These are phyloP conservation scores for maize (Zea mays) DNA, from an alignment of 176 grass and related monocot species.

Conservation along the genomic window DNA sequence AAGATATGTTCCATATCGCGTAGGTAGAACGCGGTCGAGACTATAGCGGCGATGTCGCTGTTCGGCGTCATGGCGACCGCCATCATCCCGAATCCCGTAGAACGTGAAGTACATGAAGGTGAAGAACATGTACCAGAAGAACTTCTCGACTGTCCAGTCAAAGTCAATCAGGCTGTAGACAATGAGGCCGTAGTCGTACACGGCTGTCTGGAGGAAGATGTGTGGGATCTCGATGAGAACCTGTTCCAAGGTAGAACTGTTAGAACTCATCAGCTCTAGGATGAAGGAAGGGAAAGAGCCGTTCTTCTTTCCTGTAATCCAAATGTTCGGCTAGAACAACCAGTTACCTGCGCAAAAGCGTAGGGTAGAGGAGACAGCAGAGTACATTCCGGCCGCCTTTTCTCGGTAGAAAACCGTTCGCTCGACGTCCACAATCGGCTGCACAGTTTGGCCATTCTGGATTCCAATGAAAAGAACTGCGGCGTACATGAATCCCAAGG, in stretches of 20 bases:
- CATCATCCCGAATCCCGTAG: constrained; percentile 1
- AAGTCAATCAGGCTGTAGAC: neutral
- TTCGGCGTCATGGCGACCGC: constrained; percentile 55
- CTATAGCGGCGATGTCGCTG: constrained; percentile 43
- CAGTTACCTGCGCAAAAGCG: neutral
- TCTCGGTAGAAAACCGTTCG: constrained; percentile 1
- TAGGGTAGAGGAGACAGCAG: constrained; percentile 2
- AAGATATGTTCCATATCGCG: too few species aligned
- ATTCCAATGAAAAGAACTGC: neutral
- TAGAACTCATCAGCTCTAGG: neutral
- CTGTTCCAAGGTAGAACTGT: neutral
- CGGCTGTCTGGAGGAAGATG: neutral
- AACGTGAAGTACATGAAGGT: constrained; percentile 59
- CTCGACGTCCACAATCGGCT: neutral
- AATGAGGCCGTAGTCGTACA: neutral
- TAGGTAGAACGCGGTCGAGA: neutral
- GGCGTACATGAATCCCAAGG: neutral
- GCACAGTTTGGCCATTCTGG: neutral
- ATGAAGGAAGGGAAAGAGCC: neutral
- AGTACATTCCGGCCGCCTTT: neutral
- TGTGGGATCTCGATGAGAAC: neutral
- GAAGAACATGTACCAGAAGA: constrained; percentile 72
- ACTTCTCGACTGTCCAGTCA: constrained; percentile 22
- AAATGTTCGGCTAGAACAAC: too few species aligned
- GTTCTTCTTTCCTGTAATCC: too few species aligned